Evolutionary conservation across 1,284 basidiomycete genomes (phyloP).

Genomic region (Inonotus hispidus): DNA sequence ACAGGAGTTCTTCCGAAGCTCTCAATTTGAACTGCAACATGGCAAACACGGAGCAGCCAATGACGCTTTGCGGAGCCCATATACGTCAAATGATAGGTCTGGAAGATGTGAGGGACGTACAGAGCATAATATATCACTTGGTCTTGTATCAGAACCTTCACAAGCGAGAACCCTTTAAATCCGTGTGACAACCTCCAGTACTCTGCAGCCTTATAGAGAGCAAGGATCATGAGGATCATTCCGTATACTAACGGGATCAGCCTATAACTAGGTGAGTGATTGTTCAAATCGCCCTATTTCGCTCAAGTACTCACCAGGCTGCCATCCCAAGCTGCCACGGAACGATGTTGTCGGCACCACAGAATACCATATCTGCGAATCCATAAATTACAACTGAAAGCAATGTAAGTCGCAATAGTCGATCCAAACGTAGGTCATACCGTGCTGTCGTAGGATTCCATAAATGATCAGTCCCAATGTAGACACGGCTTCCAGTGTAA

Average conservation of each 20-base stretch:
- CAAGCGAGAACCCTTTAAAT: neutral
- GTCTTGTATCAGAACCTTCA: slow-evolving; percentile 1
- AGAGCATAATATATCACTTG: neutral
- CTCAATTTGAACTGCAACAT: neutral
- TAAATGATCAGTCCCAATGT: neutral
- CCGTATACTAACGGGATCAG: too few relatives aligned
- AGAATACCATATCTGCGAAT: neutral
- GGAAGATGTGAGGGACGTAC: neutral
- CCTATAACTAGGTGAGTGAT: too few relatives aligned
- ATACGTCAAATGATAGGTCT: neutral
- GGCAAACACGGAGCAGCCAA: neutral
- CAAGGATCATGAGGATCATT: neutral
- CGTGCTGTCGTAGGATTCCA: neutral
- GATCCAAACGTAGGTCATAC: neutral
- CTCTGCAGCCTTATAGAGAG: neutral
- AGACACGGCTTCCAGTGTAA: neutral
- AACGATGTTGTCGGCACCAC: neutral
- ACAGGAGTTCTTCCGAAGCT: neutral
- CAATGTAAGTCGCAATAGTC: neutral
- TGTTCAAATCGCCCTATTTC: too few relatives aligned
- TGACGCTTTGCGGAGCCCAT: neutral
- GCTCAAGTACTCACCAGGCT: neutral
- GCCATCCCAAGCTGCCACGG: neutral
- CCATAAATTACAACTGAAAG: neutral
- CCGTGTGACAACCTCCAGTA: neutral